These are phyloP conservation scores for Trichocladium uniseriatum DNA, from an alignment of 495 filamentous ascomycete species.

Conservation along the genomic window DNA sequence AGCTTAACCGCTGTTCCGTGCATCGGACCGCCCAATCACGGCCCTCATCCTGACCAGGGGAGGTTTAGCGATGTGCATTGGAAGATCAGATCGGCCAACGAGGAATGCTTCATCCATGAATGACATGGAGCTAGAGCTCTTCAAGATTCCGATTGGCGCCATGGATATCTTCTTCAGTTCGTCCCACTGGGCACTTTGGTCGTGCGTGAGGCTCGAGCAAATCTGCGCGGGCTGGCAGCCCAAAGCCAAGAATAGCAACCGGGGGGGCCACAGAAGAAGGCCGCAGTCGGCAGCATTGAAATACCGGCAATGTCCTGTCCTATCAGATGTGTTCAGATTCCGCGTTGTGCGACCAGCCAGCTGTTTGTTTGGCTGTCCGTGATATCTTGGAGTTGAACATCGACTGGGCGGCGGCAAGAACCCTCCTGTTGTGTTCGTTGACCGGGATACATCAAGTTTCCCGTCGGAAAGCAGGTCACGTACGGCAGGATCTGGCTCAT, in stretches of 20 bases:
- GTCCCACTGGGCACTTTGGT: neutral
- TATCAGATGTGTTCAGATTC: conserved; percentile 4
- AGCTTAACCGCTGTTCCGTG: too few species aligned
- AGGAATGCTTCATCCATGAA: neutral
- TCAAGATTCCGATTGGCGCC: conserved; percentile 15
- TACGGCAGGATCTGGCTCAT: conserved; percentile 8
- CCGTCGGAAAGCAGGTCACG: neutral
- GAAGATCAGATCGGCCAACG: neutral
- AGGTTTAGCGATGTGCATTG: neutral
- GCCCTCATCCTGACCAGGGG: neutral
- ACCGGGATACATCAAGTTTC: neutral
- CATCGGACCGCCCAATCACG: neutral
- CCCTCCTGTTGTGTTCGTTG: neutral
- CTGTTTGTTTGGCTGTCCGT: too few species aligned
- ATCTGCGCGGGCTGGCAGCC: neutral
- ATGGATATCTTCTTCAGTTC: neutral
- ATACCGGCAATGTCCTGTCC: neutral
- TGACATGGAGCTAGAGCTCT: conserved; percentile 1
- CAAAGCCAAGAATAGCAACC: conserved; percentile 8
- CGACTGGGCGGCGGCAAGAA: neutral
- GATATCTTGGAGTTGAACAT: neutral
- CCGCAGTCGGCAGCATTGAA: neutral
- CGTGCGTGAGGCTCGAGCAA: neutral
- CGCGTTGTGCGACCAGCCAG: neutral
- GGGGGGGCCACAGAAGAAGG: neutral